Evolutionary conservation across 2,329 filamentous ascomycete species (phyloP).

Genomic region (Paecilomyces variotii): DNA sequence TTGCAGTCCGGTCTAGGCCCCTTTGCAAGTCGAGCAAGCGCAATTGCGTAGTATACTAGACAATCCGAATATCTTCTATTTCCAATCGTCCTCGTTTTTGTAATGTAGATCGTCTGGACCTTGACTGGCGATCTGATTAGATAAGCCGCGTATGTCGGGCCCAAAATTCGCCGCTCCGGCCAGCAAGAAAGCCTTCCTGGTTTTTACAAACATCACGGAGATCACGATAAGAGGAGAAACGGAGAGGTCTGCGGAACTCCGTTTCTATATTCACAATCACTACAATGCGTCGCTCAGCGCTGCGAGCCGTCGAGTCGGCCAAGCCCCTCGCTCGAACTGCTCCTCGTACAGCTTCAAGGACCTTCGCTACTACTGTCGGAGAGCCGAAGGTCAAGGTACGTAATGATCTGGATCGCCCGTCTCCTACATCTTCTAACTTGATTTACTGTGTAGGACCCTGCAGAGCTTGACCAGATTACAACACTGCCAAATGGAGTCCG

Average conservation of each 20-base stretch:
- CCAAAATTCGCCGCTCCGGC: neutral
- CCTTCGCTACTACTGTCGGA: constrained; percentile 26
- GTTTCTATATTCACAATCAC: neutral
- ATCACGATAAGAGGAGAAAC: neutral
- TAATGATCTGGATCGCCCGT: neutral
- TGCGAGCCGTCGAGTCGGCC: constrained; percentile 31
- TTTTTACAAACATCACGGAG: neutral
- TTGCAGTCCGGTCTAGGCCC: neutral
- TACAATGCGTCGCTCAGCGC: constrained; percentile 32
- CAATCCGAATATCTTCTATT: neutral
- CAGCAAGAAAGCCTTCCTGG: neutral
- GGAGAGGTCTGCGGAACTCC: neutral
- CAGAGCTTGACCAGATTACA: constrained; percentile 79
- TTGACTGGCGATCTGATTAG: neutral
- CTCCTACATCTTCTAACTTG: neutral
- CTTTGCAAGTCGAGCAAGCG: neutral
- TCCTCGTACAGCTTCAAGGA: constrained; percentile 27
- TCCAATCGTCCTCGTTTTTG: neutral
- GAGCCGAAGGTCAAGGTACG: constrained; percentile 26
- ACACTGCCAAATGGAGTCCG: constrained; percentile 86
- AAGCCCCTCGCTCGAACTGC: constrained; percentile 24
- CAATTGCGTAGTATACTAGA: neutral
- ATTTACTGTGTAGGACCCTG: constrained; percentile 56
- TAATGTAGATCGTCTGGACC: neutral
- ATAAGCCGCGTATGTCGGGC: neutral